Evolutionary conservation across 1,284 basidiomycete genomes (phyloP), one percentile per base, ranked within the genome.

Genomic region (Amylostereum areolatum): DNA sequence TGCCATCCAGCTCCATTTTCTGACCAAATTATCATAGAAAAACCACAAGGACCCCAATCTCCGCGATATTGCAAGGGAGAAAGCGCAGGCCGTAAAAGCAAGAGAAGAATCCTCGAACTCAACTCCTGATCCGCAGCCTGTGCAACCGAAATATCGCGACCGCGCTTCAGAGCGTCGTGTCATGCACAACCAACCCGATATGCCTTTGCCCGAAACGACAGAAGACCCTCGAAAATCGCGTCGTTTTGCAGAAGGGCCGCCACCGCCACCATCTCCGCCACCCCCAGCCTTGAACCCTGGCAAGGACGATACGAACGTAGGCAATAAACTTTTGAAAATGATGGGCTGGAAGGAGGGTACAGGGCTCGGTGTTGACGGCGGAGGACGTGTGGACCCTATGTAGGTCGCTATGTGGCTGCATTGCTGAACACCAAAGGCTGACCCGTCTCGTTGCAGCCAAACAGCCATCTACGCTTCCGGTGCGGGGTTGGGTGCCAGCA

Each of bases 301-400:
- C 2, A 71, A 88, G 60, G 92, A 96, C 59, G 78, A 83, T 46
- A 81, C 62, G 41, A 95, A 96, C 57, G 80, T 92, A 7, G 93
- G 93, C 9, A 94, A 95, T 64, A 92, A 92, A 65, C 63, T 97
- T 50, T 66, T 97, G 55, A 91, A 92, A 64, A 92, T 94, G 79
- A 96, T 97, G 93, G 93, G 94, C 0, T 97, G 93, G 93, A 87
- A 78, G 52, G 83, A 89, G 60, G 93, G 93, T 3, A 84, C 78
- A n/a, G 93, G 93, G 1, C 68, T 97, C 37, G 93, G 93, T 1
- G 75, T 78, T 5, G 77, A 74, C 48, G 89, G 85, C 5, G 89
- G 90, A 49, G 93, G 93, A 24, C 70, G 92, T 47, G 83, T 91
- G 12, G 91, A 93, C 47, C 93, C 93, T 2, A 83, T 97, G 79